Evolutionary conservation across 805 yeast genomes (phyloP).

Genomic region (Zygotorulaspora florentina): DNA sequence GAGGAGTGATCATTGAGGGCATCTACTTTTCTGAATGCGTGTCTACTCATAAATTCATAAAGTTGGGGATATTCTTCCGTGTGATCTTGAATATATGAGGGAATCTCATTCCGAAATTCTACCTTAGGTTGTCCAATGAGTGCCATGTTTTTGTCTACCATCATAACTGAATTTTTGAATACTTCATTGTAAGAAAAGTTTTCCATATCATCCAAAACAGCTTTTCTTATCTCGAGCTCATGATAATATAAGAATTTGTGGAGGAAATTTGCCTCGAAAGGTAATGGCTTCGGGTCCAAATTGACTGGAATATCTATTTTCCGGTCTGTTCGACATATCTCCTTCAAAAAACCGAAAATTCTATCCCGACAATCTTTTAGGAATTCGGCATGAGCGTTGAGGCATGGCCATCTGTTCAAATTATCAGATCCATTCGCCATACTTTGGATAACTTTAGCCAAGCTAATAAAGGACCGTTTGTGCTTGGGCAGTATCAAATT

Average conservation of each 20-base stretch:
- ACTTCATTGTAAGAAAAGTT: slow-evolving; percentile 20
- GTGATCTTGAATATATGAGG: slow-evolving; percentile 47
- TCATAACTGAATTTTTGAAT: slow-evolving; percentile 33
- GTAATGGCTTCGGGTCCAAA: slow-evolving; percentile 18
- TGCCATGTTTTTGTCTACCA: slow-evolving; percentile 46
- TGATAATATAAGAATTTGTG: slow-evolving; percentile 50
- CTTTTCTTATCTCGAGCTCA: slow-evolving; percentile 39
- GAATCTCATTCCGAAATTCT: slow-evolving; percentile 52
- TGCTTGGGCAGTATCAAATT: slow-evolving; percentile 39
- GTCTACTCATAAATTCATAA: slow-evolving; percentile 70
- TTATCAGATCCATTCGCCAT: slow-evolving; percentile 78
- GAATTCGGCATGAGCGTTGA: slow-evolving; percentile 41
- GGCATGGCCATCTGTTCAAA: slow-evolving; percentile 59
- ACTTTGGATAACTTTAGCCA: slow-evolving; percentile 81
- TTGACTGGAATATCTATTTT: slow-evolving; percentile 21
- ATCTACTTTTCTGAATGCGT: slow-evolving; percentile 54
- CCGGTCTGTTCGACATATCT: slow-evolving; percentile 29
- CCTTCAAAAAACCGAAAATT: slow-evolving; percentile 41
- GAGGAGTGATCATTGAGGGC: slow-evolving; percentile 30
- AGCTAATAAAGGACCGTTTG: slow-evolving; percentile 65
- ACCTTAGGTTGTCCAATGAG: slow-evolving; percentile 58
- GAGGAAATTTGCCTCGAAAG: slow-evolving; percentile 37
- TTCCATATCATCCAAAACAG: slow-evolving; percentile 16
- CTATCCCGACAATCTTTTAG: slow-evolving; percentile 38
- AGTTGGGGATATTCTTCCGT: slow-evolving; percentile 48